phyloP scores from a whole-genome alignment of 768 basidiomycete species.

The Austroboletus festivus region DNA sequence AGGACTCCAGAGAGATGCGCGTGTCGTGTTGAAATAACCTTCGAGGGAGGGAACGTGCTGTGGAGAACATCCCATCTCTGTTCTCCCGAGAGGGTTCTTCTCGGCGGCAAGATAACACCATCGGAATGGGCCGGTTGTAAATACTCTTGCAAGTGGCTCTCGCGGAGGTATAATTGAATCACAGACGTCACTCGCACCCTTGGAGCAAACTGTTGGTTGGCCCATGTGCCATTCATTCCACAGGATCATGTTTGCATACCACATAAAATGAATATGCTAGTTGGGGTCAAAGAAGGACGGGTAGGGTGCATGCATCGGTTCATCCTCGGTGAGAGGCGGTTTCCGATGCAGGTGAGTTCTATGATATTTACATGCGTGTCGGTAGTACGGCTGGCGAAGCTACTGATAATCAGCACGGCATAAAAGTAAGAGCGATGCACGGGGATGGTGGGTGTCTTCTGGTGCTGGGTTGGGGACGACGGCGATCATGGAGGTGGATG shows the following conservation, averaged over 20 bases:
- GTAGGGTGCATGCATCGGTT: too few relatives aligned
- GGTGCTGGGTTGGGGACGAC: background rate
- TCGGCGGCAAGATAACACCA: constrained; percentile 21
- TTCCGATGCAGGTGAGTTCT: constrained; percentile 13
- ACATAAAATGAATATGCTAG: too few relatives aligned
- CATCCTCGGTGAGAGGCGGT: constrained; percentile 11
- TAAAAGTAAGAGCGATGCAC: constrained; percentile 8
- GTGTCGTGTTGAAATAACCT: constrained; percentile 25
- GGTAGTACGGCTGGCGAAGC: constrained; percentile 6
- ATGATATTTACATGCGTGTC: constrained; percentile 8
- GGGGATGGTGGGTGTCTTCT: constrained; percentile 7
- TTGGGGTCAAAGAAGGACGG: too few relatives aligned
- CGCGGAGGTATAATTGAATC: constrained; percentile 5
- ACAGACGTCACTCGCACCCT: constrained; percentile 22
- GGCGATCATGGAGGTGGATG: constrained; percentile 22
- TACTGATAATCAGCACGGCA: constrained; percentile 5
- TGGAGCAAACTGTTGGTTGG: background rate
- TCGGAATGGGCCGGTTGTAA: constrained; percentile 21
- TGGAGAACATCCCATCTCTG: constrained; percentile 22
- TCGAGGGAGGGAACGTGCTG: constrained; percentile 32
- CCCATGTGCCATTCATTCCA: constrained; percentile 26
- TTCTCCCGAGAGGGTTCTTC: constrained; percentile 1
- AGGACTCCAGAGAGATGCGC: background rate
- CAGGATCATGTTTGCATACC: too few relatives aligned
- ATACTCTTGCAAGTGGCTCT: constrained; percentile 6